Evolutionary conservation across 2,329 filamentous ascomycete species (phyloP).

Genomic region (Neonectria hederae): DNA sequence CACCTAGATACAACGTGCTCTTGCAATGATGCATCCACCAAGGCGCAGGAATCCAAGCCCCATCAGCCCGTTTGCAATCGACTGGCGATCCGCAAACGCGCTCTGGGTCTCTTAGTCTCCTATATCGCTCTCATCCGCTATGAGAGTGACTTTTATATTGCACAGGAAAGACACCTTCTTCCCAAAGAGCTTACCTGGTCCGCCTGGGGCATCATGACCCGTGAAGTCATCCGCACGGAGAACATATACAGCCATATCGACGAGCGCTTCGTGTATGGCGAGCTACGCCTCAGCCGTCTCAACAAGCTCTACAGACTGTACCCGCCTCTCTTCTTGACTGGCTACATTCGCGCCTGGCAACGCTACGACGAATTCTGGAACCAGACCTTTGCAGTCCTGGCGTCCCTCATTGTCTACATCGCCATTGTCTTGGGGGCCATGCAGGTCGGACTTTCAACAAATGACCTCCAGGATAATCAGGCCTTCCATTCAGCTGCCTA

Average conservation of each 20-base stretch:
- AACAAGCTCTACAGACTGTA: slow-evolving; percentile 6
- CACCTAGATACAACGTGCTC: not conserved
- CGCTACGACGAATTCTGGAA: slow-evolving; percentile 1
- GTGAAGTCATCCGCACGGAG: not conserved
- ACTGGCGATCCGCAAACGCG: not conserved
- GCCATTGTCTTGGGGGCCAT: slow-evolving; percentile 6
- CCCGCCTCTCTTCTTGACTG: not conserved
- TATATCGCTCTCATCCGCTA: slow-evolving; percentile 3
- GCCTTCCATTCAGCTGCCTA: not conserved
- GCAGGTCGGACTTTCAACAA: slow-evolving; percentile 7
- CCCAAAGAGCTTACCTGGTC: slow-evolving; percentile 5
- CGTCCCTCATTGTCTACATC: not conserved
- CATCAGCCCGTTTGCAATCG: not conserved
- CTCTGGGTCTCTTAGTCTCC: slow-evolving; percentile 8
- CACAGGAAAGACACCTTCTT: not conserved
- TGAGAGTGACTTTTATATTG: slow-evolving; percentile 11
- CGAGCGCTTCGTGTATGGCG: slow-evolving; percentile 9
- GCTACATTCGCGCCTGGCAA: not conserved
- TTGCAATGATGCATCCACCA: not conserved
- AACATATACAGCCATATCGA: not conserved
- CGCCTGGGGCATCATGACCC: not conserved
- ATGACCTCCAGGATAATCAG: not conserved
- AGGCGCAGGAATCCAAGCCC: not conserved
- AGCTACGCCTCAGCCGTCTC: slow-evolving; percentile 7
- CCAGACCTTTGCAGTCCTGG: not conserved